Conservation (phyloP, 352 stramenopile species). For the Phytophthora megakarya region DNA sequence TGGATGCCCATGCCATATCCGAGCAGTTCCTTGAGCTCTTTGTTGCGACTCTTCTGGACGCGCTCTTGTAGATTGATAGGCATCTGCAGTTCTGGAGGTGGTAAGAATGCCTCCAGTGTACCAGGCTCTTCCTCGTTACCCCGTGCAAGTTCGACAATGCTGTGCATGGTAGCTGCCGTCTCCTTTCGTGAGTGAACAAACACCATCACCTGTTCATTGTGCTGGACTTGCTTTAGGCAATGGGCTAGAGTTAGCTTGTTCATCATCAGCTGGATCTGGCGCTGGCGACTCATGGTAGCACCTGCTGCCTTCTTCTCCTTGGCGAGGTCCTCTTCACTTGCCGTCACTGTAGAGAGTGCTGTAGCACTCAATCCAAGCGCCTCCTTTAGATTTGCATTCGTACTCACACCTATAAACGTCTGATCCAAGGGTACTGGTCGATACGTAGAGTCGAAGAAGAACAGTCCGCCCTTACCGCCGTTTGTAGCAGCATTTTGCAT, state of each 20-base stretch:
- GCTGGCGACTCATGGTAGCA: conserved; percentile 58
- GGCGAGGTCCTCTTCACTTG: conserved; percentile 49
- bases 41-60: conserved; percentile 94
- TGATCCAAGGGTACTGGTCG: conserved; percentile 98
- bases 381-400: conserved; percentile 66
- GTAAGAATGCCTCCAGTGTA: conserved; percentile 64
- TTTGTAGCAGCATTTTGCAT: conserved; percentile 79
- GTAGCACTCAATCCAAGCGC: conserved; percentile 56
- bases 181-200: conserved; percentile 99
- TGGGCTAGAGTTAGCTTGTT: conserved; percentile 83
- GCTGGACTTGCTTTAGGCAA: conserved; percentile 67
- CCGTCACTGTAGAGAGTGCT: conserved; percentile 51
- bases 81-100: conserved; percentile 61
- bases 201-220: conserved; percentile 96
- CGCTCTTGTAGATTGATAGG: conserved; percentile 59
- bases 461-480: conserved; percentile 90
- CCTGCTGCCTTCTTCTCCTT: conserved; percentile 46
- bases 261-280: conserved; percentile 81
- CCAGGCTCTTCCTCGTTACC: conserved; percentile 63
- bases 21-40: conserved; percentile 95
- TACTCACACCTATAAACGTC: conserved; percentile 97
- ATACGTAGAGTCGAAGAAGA: conserved; percentile 98
- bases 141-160: conserved; percentile 90
- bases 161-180: conserved; percentile 94
- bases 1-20: conserved; percentile 96